Evolutionary conservation across 306 rosid genomes (phyloP).

Genomic region (Acacia confusa): DNA sequence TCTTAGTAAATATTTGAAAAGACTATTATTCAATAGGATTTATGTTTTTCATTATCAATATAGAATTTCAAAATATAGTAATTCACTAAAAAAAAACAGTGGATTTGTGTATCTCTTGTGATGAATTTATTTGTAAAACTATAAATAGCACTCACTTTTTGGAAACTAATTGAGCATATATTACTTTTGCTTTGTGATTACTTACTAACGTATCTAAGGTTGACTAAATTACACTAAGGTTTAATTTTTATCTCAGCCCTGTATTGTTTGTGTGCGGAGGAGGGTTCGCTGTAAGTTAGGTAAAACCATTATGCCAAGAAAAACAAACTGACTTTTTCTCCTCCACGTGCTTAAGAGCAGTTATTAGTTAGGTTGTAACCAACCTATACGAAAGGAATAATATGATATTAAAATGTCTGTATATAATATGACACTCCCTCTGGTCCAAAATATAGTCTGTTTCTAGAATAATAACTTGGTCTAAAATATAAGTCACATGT

Average conservation of each 20-base stretch:
- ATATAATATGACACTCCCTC: not conserved
- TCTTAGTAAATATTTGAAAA: no score
- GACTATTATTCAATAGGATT: no score
- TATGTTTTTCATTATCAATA: not conserved
- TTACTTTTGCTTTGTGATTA: not conserved
- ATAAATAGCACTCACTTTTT: not conserved
- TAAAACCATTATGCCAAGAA: conserved; percentile 25
- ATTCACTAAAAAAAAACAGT: no score
- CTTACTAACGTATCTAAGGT: not conserved
- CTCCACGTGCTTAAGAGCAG: not conserved
- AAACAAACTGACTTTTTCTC: conserved; percentile 4
- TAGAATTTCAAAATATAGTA: not conserved
- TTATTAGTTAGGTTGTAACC: conserved; percentile 5
- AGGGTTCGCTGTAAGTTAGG: conserved; percentile 33
- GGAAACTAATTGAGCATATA: conserved; percentile 20
- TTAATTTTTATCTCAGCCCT: not conserved
- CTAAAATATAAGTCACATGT: no score
- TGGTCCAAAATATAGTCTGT: no score
- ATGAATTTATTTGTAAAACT: no score
- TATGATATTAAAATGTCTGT: not conserved
- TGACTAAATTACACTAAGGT: not conserved
- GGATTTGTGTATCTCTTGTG: no score
- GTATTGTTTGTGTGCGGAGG: not conserved
- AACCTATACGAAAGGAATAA: not conserved
- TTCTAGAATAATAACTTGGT: no score